A percentile compares a stretch with the other conserved stretches of the same genome.
phyloP scores from a whole-genome alignment of 1,139 yeast genomes.

The Saccharomyces hybrid region DNA sequence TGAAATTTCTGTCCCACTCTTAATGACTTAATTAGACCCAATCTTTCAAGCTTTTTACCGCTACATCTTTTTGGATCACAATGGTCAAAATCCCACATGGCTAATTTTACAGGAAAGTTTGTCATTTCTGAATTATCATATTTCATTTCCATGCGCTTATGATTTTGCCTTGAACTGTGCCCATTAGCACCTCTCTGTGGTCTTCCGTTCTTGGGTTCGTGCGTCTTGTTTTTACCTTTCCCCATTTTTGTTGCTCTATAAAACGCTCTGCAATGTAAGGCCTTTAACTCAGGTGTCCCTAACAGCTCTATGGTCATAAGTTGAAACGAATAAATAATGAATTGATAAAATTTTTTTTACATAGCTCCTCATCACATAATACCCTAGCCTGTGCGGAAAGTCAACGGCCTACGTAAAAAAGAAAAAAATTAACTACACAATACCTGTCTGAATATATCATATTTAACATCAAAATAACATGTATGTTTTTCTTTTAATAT shows the following conservation, averaged over 20 bases:
- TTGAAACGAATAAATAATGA: background rate
- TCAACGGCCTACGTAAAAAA: background rate
- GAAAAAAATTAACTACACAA: background rate
- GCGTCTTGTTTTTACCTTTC: constrained; percentile 51
- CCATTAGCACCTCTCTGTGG: constrained; percentile 46
- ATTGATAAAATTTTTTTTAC: background rate
- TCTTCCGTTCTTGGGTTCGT: constrained; percentile 36
- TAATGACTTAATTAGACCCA: constrained; percentile 72
- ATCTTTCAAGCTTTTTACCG: constrained; percentile 84
- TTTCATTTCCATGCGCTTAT: constrained; percentile 37
- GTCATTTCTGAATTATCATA: constrained; percentile 34
- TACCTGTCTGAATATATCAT: background rate
- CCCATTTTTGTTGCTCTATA: background rate
- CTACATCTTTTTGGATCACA: constrained; percentile 98
- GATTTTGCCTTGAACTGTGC: constrained; percentile 49
- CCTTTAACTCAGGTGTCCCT: background rate
- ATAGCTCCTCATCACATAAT: background rate
- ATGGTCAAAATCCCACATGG: constrained; percentile 96
- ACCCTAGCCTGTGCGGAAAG: background rate
- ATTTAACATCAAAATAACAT: background rate
- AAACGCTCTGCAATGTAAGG: background rate
- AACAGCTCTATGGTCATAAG: background rate
- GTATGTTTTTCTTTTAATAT: background rate
- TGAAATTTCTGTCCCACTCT: constrained; percentile 86
- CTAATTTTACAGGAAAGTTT: constrained; percentile 62